These are phyloP conservation scores for Populus euphratica DNA, from an alignment of 345 rosid genomes.

Conservation along the genomic window DNA sequence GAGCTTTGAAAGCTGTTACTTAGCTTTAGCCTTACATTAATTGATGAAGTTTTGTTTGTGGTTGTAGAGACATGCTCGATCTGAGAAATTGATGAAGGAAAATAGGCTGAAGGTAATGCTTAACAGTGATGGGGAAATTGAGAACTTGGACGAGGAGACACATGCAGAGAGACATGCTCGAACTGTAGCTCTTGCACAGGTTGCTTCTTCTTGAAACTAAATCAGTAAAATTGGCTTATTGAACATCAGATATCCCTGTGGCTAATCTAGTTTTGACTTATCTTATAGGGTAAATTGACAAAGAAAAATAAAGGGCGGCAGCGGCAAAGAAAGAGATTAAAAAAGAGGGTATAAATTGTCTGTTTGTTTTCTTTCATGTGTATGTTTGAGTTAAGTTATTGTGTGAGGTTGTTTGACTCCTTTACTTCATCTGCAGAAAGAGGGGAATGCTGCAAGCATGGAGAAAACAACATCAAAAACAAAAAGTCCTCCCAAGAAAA, in stretches of 20 bases:
- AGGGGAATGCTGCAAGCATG: conserved; percentile 1
- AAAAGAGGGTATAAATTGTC: conserved; percentile 29
- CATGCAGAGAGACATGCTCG: conserved; percentile 53
- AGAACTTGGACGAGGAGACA: conserved; percentile 67
- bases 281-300: conserved; percentile 27
- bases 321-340: conserved; percentile 31
- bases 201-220: conserved; percentile 16
- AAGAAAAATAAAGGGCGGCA: conserved; percentile 40
- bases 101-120: conserved; percentile 59
- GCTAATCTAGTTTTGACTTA: conserved; percentile 1
- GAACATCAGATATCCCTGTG: neutral
- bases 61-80: conserved; percentile 58
- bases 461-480: conserved; percentile 24
- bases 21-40: neutral
- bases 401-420: neutral
- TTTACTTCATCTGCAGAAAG: conserved; percentile 23
- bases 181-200: conserved; percentile 44
- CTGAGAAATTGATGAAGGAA: conserved; percentile 62
- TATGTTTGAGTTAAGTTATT: neutral
- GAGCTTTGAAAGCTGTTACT: neutral
- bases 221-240: neutral
- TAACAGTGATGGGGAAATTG: conserved; percentile 60
- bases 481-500: conserved; percentile 34
- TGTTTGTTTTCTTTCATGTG: neutral
- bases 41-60: neutral